Base-by-base conservation (phyloP, 2,329 filamentous ascomycete species). In the Aschersonia sp. region DNA sequence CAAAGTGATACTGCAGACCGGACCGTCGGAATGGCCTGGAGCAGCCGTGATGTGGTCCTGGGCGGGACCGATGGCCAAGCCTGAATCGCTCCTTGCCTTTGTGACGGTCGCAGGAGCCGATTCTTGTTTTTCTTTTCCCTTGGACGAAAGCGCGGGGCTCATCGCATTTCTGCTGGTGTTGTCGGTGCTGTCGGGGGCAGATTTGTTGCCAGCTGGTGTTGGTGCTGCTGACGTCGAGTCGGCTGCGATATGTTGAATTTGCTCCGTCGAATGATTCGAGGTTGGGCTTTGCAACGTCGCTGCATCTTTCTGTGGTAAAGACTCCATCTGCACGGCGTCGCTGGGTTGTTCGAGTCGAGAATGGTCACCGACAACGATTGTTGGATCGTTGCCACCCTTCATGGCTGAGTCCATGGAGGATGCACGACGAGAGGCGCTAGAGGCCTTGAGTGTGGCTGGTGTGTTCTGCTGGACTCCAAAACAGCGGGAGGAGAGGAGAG, bases 1-100 rank as follows among this genome's bases (percentile, higher is more conserved):
- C 40, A 97, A 72, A 47, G 87, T 94, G 55, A 97, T 94, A 52
- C 77, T 76, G 60, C 86, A 80, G 5, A 75, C 69, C 5, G 69
- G 67, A 0, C 59, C 59, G 43, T 65, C 63, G 3, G 59, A 51
- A 31, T 51, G 51, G 10, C 56, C 56, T 9, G 57, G 52, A 30
- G 62, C 57, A 40, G 61, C 58, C 44, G 61, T 62, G 38, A 71
- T 63, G 40, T 71, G 65, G 44, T 71, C 63, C 10, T 71, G 61
- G 3, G 67, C 65, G 31, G 61, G 63, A 35, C 69, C 70, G 52
- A 73, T 70, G 43, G 69, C 69, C 48, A 71, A 61, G 51, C 59
- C 56, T 9, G 58, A 59, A 45, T 66, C 64, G 48, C 61, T 58
- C 31, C 55, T 53, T 52, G 61, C 60, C 51, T 64, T 65, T 7